Conservation (phyloP, 192 early-diverging fungal species). For the Backusella mclennaniae region DNA sequence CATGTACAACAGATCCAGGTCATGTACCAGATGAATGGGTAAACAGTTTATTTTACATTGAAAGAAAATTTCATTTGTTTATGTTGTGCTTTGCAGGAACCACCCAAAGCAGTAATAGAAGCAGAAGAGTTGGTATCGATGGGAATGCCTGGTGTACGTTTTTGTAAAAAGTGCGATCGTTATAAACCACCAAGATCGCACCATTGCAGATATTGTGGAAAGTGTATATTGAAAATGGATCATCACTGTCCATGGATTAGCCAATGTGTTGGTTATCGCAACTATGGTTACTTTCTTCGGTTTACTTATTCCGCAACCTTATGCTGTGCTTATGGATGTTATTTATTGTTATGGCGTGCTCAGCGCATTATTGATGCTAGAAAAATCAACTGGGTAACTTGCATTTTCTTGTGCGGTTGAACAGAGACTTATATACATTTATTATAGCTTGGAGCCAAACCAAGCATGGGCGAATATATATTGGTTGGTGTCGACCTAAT, state of each 20-base stretch:
- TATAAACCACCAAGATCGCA: conserved; percentile 80
- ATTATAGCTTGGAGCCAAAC: not conserved
- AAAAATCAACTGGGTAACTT: not conserved
- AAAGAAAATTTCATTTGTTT: not conserved
- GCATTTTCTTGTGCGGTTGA: no score
- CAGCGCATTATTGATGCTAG: conserved; percentile 37
- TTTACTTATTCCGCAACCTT: conserved; percentile 72
- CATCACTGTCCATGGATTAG: conserved; percentile 93
- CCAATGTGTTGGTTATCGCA: conserved; percentile 79
- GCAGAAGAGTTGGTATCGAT: conserved; percentile 40
- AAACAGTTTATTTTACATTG: not conserved
- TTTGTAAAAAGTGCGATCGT: conserved; percentile 57
- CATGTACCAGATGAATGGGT: conserved; percentile 58
- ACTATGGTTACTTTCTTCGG: conserved; percentile 76
- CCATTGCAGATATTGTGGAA: conserved; percentile 73
- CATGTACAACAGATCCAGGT: conserved; percentile 72
- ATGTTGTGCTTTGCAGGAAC: not conserved
- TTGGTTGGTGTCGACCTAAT: conserved; percentile 54
- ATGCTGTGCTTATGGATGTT: conserved; percentile 53
- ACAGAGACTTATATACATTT: no score
- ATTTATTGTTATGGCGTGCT: conserved; percentile 54
- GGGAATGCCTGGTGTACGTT: conserved; percentile 61
- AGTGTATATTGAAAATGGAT: conserved; percentile 84
- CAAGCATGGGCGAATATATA: not conserved
- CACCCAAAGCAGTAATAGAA: not conserved